Evolutionary conservation across 2,329 filamentous ascomycete species (phyloP), one percentile per base, ranked within the genome.

Genomic region (Verticillium alfalfae): DNA sequence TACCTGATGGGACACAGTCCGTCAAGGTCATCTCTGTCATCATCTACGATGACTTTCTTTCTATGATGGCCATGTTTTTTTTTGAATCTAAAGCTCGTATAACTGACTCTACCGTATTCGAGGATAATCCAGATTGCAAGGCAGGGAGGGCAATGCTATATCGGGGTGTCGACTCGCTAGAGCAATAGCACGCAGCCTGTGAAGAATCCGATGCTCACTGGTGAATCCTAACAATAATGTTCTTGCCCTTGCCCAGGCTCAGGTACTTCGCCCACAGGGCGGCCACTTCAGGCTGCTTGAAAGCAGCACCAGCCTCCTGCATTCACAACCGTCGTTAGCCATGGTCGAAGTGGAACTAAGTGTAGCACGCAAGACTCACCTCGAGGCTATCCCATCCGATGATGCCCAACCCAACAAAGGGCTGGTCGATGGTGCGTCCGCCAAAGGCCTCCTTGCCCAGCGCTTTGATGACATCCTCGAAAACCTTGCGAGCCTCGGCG

Each of bases 381-480:
- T 64, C 62, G 52, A 41, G 41, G 12, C 58, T 64, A n/a, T 65
- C 52, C 62, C 62, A 65, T 12, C 63, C 60, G 1, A 65, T 34
- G 13, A 62, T 38, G 3, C 60, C 60, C 18, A 65, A 4, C 0
- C 63, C 63, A 8, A 57, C 54, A 2, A 22, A 10, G 3, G 58
- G 63, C 9, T 41, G 56, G 1, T 64, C 63, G 1, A 59, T 56
- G 36, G 60, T 64, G 1, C 26, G 56, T 2, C 62, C 62, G 5
- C 58, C 56, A 3, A 62, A 64, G 5, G 60, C 12, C n/a, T 31
- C 38, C 9, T 37, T 59, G 16, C 62, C 63, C 3, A 65, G 56
- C 0, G 58, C 52, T 0, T 37, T 55, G 1, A 58, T 62, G 12
- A 65, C 36, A n/a, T 64, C 62, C 12, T 52, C 9, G 62, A 60